Base-by-base conservation (phyloP, 1,139 yeast species). In the Taphrina flavorubra region DNA sequence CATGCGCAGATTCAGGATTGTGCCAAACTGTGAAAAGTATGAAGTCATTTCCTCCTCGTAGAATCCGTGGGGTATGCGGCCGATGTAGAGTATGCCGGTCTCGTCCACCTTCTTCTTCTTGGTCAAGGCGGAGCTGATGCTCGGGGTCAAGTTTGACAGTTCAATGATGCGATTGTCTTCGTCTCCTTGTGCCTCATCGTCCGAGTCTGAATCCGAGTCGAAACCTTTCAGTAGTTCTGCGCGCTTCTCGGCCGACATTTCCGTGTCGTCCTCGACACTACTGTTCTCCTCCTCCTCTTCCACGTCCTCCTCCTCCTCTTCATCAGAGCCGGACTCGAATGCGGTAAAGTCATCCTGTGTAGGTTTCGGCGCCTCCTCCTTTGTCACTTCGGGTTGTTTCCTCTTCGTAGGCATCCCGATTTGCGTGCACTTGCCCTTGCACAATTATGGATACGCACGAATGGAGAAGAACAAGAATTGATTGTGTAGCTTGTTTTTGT, bases 61-160 rank as follows among this genome's bases (percentile, higher is more conserved):
- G 81, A 94, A 92, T 65, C 97, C 97, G 74, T 88, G 87, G 56
- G 99, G 99, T 73, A 94, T 84, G 77, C 98, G 86, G 67, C 98
- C 97, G 59, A 94, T 84, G 78, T 92, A 94, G 72, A 94, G 81
- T 68, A 91, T 90, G 51, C 96, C 95, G 18, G 65, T 18, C 53
- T 42, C 62, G 39, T 58, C 62, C 51, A 44, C 53, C 5, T 56
- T 55, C 44, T 63, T 63, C 40, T 53, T 55, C 51, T 53, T 55
- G n/a, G 66, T 42, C 10, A 63, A 55, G 7, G 51, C 61, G 18
- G 67, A 55, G 6, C 34, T 39, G 34, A 63, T 63, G 18, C 46
- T 47, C 13, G 67, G 67, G 47, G 67, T 46, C 13, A 63, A 61
- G 14, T 63, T 63, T 34, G 59, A 57, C 16, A 63, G 31, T 46